Evolutionary conservation across 306 rosid species (phyloP).

Genomic region (Datisca glomerata): DNA sequence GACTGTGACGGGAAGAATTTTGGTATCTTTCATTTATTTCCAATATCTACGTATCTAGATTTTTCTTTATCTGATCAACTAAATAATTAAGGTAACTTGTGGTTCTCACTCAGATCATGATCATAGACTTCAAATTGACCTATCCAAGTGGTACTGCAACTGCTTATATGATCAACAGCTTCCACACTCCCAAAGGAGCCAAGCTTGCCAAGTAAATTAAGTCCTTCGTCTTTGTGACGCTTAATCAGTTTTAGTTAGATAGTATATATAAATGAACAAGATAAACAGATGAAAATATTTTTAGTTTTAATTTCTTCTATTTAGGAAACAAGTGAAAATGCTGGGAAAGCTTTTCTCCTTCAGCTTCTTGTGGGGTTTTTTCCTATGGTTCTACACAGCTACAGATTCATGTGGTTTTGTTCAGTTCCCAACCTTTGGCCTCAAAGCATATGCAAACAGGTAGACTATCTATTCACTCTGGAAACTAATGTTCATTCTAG

Average conservation of each 20-base stretch:
- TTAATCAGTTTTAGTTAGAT: too few relatives aligned
- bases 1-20: too few relatives aligned
- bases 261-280: too few relatives aligned
- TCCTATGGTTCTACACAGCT: constrained; percentile 25
- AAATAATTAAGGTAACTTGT: background rate
- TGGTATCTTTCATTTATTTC: too few relatives aligned
- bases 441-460: constrained; percentile 20
- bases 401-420: constrained; percentile 16
- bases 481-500: too few relatives aligned
- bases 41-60: too few relatives aligned
- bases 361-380: constrained; percentile 35
- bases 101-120: background rate
- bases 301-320: background rate
- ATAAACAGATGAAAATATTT: too few relatives aligned
- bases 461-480: too few relatives aligned
- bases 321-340: constrained; percentile 23
- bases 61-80: background rate
- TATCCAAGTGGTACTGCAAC: constrained; percentile 6
- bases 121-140: constrained; percentile 4
- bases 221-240: background rate
- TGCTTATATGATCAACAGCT: constrained; percentile 6
- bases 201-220: background rate
- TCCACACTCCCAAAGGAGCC: constrained; percentile 8
- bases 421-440: constrained; percentile 22
- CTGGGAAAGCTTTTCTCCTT: constrained; percentile 24